Conservation (phyloP, 148 eudicot genomes). For the Euryodendron excelsum region DNA sequence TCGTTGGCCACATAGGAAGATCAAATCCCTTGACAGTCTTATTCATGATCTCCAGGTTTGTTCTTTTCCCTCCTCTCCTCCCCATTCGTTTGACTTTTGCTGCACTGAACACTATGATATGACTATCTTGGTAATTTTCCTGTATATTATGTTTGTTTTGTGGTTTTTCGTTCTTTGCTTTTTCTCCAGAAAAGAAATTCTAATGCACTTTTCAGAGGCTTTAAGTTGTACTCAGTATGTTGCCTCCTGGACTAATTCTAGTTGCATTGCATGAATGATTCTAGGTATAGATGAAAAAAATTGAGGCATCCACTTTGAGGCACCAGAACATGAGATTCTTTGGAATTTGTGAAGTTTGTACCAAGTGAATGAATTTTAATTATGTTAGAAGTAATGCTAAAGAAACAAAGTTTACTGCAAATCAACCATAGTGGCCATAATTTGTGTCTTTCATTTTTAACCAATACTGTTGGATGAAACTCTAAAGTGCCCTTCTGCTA, state of each 20-base stretch:
- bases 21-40: slow-evolving; percentile 46
- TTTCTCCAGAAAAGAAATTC: background rate
- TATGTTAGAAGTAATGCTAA: no score
- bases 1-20: slow-evolving; percentile 79
- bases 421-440: no score
- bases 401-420: no score
- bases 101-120: background rate
- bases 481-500: no score
- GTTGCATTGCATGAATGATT: background rate
- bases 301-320: no score
- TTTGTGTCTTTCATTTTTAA: no score
- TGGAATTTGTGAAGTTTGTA: no score
- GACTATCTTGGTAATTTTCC: background rate
- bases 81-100: background rate
- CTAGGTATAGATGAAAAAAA: no score
- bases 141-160: background rate
- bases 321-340: no score
- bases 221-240: background rate
- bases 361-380: no score
- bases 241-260: background rate
- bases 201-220: background rate
- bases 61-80: background rate
- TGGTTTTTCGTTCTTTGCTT: background rate
- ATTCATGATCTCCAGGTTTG: slow-evolving; percentile 35
- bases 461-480: no score